These are phyloP conservation scores for Eimeria zaria DNA, from an alignment of 169 alveolate genomes.

Conservation along the genomic window DNA sequence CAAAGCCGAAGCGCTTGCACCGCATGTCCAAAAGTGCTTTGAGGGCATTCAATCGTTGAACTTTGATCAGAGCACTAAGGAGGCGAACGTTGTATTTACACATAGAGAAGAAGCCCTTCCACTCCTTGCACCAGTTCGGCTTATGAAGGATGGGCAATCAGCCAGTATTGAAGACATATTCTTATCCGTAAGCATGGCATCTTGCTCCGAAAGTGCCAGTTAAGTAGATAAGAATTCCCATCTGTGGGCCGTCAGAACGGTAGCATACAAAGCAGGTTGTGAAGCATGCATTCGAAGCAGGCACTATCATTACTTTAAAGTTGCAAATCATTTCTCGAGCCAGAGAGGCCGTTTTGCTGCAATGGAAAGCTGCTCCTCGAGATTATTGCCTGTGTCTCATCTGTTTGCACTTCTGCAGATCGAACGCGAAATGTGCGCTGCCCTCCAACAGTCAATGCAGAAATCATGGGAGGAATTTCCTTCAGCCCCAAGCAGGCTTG, in stretches of 20 bases:
- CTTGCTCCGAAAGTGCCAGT: constrained; percentile 43
- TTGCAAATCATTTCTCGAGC: background rate
- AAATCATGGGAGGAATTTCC: constrained; percentile 69
- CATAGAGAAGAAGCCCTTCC: constrained; percentile 95
- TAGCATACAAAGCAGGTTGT: background rate
- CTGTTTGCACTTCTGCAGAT: background rate
- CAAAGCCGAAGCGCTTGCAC: constrained; percentile 95
- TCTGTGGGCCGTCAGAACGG: background rate
- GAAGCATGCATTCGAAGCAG: background rate
- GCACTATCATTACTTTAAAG: background rate
- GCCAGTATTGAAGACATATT: constrained; percentile 52
- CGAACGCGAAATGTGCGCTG: constrained; percentile 74
- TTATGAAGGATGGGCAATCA: constrained; percentile 53
- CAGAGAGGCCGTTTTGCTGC: background rate
- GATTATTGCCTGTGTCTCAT: background rate
- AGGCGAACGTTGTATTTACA: constrained; percentile 92
- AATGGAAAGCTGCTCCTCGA: background rate
- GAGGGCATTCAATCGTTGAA: constrained; percentile 95
- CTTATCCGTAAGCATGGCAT: constrained; percentile 11
- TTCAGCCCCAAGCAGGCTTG: constrained; percentile 43
- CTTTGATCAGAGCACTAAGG: constrained; percentile 88
- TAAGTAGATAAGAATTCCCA: constrained; percentile 87
- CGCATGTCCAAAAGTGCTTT: constrained; percentile 97
- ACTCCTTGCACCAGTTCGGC: constrained; percentile 90
- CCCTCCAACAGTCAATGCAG: constrained; percentile 59